phyloP scores from a whole-genome alignment of 1,139 yeast genomes.

The Pichia sp. region DNA sequence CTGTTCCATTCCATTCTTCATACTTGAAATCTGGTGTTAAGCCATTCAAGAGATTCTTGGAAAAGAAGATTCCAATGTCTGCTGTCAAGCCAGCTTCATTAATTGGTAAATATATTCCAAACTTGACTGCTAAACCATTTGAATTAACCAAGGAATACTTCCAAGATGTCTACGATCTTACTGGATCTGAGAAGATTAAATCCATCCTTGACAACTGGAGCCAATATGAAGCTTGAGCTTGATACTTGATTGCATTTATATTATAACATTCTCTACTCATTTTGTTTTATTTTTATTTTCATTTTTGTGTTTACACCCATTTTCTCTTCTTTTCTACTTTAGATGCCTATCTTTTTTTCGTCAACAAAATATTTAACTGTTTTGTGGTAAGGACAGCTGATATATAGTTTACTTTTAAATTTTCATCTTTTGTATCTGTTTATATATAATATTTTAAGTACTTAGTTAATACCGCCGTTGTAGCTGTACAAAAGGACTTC shows the following conservation, averaged over 20 bases:
- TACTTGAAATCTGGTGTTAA: slow-evolving; percentile 97
- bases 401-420: not conserved
- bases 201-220: slow-evolving; percentile 93
- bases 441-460: no score
- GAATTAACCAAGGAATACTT: slow-evolving; percentile 93
- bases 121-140: slow-evolving; percentile 96
- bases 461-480: no score
- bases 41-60: slow-evolving; percentile 96
- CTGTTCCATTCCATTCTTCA: slow-evolving; percentile 98
- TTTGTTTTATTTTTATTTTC: not conserved
- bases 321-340: not conserved
- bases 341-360: slow-evolving; percentile 1
- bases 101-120: slow-evolving; percentile 94
- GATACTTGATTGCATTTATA: not conserved
- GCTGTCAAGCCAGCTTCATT: slow-evolving; percentile 92
- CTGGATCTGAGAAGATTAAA: slow-evolving; percentile 88
- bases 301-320: not conserved
- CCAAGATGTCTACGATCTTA: slow-evolving; percentile 87
- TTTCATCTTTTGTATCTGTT: not conserved
- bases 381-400: slow-evolving; percentile 17
- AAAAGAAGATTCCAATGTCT: slow-evolving; percentile 90
- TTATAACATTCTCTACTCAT: not conserved
- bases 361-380: not conserved
- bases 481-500: no score
- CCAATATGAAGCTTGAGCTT: slow-evolving; percentile 41